Base-by-base conservation (phyloP, 495 filamentous ascomycete species). In the Poronia punctata region DNA sequence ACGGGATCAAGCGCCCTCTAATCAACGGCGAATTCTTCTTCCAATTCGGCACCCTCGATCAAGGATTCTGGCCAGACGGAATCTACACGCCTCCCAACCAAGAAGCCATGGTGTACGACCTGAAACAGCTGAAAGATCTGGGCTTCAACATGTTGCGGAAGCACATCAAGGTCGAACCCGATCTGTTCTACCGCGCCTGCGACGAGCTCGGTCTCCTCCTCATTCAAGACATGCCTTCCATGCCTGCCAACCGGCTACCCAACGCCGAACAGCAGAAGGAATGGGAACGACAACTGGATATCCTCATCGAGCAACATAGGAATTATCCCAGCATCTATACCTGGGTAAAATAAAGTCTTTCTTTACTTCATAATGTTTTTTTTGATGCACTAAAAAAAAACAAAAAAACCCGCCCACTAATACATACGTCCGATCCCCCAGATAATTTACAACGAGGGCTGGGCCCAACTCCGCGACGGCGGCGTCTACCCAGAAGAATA, bases 361-460 rank as follows among this genome's bases (percentile, higher is more conserved):
- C n/a, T n/a, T n/a, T n/a, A n/a, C n/a, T n/a, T n/a, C n/a, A n/a
- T n/a, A n/a, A n/a, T n/a, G n/a, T n/a, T n/a, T n/a, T n/a, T n/a
- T n/a, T n/a, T n/a, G n/a, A n/a, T n/a, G n/a, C n/a, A n/a, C n/a
- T n/a, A n/a, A n/a, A n/a, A n/a, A n/a, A n/a, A n/a, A n/a, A n/a
- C n/a, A n/a, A n/a, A n/a, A n/a, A n/a, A n/a, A n/a, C n/a, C n/a
- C n/a, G 14, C 10, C 26, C 21, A 4, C 10, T 29, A 18, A 26
- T 12, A 26, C 16, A 0, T 10, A 23, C 26, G n/a, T n/a, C n/a
- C n/a, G n/a, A n/a, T n/a, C n/a, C n/a, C n/a, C n/a, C n/a, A 77
- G 73, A 56, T 81, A 25, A 74, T 84, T 46, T 84, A 84, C 54
- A 84, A 84, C 53, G 80, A 84, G 52, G 80, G 79, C 21, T 84